A percentile compares a stretch with the other conserved stretches of the same genome.
These are phyloP conservation scores for Cardamine occulta DNA, from an alignment of 345 rosid genomes.

Conservation along the genomic window DNA sequence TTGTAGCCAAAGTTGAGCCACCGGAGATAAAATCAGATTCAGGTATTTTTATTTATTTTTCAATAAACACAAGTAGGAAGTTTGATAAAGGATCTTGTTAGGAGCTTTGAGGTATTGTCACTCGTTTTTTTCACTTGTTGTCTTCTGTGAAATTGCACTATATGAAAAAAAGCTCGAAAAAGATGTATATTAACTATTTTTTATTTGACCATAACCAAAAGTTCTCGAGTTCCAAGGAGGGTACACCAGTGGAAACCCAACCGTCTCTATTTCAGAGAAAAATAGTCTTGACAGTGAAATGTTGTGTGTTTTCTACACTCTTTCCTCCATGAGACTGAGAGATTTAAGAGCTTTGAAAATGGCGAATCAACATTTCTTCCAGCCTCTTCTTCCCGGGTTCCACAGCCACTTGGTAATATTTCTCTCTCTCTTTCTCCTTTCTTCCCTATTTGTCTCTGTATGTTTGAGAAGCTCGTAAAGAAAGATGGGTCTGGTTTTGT, in stretches of 20 bases:
- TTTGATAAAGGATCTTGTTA: too few relatives aligned
- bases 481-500: background rate
- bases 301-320: background rate
- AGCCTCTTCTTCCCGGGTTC: constrained; percentile 25
- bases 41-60: too few relatives aligned
- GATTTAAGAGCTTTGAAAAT: background rate
- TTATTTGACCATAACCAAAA: background rate
- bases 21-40: too few relatives aligned
- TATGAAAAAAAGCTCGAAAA: too few relatives aligned
- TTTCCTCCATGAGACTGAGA: background rate
- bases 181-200: too few relatives aligned
- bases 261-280: constrained; percentile 4
- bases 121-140: too few relatives aligned
- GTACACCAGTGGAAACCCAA: constrained; percentile 14
- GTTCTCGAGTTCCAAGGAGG: constrained; percentile 5
- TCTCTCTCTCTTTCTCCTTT: background rate
- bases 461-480: background rate
- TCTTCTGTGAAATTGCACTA: too few relatives aligned
- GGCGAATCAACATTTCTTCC: constrained; percentile 19
- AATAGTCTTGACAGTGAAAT: background rate
- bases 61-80: too few relatives aligned
- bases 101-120: too few relatives aligned
- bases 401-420: constrained; percentile 11
- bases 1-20: too few relatives aligned
- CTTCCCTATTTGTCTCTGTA: background rate